Conservation (phyloP, 768 basidiomycete genomes). For the Lentinula raphanica region DNA sequence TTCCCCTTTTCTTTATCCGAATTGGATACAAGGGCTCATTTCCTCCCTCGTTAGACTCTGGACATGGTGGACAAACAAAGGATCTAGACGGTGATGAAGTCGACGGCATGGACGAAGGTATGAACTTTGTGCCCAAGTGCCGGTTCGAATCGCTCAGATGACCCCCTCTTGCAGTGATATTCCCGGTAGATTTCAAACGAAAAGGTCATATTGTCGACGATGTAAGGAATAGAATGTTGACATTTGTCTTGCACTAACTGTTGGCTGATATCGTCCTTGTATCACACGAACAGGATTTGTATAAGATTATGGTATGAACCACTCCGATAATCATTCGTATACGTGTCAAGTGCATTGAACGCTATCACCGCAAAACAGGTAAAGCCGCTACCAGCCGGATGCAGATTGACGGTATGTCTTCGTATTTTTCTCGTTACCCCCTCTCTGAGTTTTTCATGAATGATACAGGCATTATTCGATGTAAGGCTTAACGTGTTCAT, state of each 20-base stretch:
- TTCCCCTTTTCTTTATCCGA: not conserved
- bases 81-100: constrained; percentile 76
- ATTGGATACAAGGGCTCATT: no score
- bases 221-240: constrained; percentile 28
- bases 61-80: constrained; percentile 88
- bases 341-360: not conserved
- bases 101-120: constrained; percentile 78
- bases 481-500: constrained; percentile 26
- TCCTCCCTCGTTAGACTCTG: constrained; percentile 61
- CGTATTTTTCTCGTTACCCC: not conserved
- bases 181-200: constrained; percentile 79
- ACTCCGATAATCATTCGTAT: not conserved
- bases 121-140: constrained; percentile 3
- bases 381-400: constrained; percentile 40
- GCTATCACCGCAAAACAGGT: constrained; percentile 25
- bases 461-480: constrained; percentile 45
- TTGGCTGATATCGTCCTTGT: not conserved
- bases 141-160: not conserved
- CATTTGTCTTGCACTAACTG: no score
- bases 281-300: constrained; percentile 34
- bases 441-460: not conserved
- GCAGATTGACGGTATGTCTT: constrained; percentile 43
- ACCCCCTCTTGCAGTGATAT: constrained; percentile 55
- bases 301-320: constrained; percentile 37
- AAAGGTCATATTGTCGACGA: constrained; percentile 75